Percentiles rank a stretch among this genome's conserved stretches.
Evolutionary conservation across 305 asterid genomes (phyloP).

Genomic region (Rubia peregrina): DNA sequence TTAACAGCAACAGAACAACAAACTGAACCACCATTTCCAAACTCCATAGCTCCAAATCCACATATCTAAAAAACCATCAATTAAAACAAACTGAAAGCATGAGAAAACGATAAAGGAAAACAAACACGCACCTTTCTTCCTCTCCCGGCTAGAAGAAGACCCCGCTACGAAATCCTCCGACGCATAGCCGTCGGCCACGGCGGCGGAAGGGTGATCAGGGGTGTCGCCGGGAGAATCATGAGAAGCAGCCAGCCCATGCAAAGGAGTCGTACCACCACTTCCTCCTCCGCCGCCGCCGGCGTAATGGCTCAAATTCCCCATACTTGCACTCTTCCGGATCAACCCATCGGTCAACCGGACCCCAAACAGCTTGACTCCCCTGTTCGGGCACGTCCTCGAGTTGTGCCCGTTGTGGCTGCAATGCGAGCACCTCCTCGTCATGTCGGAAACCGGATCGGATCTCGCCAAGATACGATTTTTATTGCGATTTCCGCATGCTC

Average conservation of each 20-base stretch:
- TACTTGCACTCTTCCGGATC: conserved; percentile 97
- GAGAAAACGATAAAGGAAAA: neutral
- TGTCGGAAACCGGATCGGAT: conserved; percentile 21
- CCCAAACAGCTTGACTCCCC: conserved; percentile 95
- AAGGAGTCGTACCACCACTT: conserved; percentile 46
- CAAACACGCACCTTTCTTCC: conserved; percentile 62
- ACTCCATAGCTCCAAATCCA: conserved; percentile 14
- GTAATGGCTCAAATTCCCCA: conserved; percentile 93
- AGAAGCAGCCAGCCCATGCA: conserved; percentile 40
- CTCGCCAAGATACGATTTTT: conserved; percentile 7
- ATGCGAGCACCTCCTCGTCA: conserved; percentile 99
- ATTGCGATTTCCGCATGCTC: conserved; percentile 3
- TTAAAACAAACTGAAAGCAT: neutral
- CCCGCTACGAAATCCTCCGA: conserved; percentile 94
- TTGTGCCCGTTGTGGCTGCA: conserved; percentile 99
- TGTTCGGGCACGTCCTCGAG: conserved; percentile 93
- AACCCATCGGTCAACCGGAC: conserved; percentile 97
- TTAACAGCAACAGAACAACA: neutral
- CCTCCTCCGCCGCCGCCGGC: conserved; percentile 23
- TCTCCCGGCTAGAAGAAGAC: conserved; percentile 83
- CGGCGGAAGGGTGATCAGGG: conserved; percentile 82
- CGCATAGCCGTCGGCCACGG: conserved; percentile 75
- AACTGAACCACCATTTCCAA: neutral
- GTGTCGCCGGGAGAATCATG: conserved; percentile 77
- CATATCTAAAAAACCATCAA: neutral